Base-by-base conservation (phyloP, 306 rosid species). In the Prunus dulcis region DNA sequence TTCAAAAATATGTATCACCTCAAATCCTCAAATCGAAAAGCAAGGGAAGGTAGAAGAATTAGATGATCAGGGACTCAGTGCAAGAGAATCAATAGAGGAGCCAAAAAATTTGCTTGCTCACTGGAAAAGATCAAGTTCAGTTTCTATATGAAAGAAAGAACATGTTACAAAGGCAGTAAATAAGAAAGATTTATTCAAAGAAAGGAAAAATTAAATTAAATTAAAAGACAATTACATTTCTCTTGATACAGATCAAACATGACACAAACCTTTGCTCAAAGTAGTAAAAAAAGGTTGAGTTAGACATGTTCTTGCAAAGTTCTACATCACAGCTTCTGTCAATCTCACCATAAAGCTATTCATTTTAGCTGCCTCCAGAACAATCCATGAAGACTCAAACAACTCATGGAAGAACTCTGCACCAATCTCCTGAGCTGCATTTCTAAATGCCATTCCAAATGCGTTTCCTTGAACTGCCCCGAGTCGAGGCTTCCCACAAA, bases 301-400 rank as follows among this genome's bases (percentile, higher is more conserved):
- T 32, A 73, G 76, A 64, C 62, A 7, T 64, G 28, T 50, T 43
- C 30, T 70, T 56, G 8, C 52, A 76, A 73, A 75, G 45, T 77
- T 81, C 25, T 76, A 75, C 67, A 70, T 89, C 89, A 92, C 57
- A 91, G 91, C 74, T 90, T 92, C 84, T 89, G 96, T 92, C 92
- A 96, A 85, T 85, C 86, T 88, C 34, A 92, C 92, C 98, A 92
- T 96, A 78, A 96, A 95, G 20, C 96, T 82, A 81, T 91, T 96
- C 49, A 96, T 93, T 17, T 81, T 82, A 30, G 89, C 57, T 72
- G 97, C 64, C 65, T 96, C 91, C 64, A 92, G 77, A 74, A 96
- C 81, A 67, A 96, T 96, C 99, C 99, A 96, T 1, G 98, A 96
- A 14, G 98, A 92, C 74, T 96, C 99, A 22, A 92, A 96, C 83